Percentiles rank a stretch among this genome's conserved stretches.
Conservation (phyloP, 768 basidiomycete genomes). For the Macrolepiota albuminosa region DNA sequence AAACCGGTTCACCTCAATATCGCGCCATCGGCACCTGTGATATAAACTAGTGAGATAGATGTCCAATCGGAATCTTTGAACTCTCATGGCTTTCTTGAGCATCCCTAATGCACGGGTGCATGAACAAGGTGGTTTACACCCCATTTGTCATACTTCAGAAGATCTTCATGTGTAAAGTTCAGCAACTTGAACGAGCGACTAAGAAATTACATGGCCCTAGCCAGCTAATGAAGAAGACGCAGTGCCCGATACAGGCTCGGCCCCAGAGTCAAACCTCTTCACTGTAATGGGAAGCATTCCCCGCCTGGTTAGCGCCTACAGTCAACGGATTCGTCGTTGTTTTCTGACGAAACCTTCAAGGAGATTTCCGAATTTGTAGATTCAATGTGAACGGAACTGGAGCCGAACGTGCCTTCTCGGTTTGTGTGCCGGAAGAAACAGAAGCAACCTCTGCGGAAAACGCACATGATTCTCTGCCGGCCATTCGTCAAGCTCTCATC, state of each 20-base stretch:
- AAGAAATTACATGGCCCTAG: background rate
- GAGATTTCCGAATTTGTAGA: background rate
- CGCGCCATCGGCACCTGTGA: background rate
- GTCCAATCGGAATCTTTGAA: background rate
- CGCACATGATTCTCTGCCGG: background rate
- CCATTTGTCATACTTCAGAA: background rate
- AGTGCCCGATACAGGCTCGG: background rate
- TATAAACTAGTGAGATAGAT: background rate
- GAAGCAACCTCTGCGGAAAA: background rate
- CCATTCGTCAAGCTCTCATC: background rate
- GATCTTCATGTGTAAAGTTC: background rate
- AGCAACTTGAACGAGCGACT: background rate
- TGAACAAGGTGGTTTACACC: background rate
- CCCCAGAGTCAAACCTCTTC: background rate
- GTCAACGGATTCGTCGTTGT: background rate
- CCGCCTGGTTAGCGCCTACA: no score
- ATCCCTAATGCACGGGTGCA: background rate
- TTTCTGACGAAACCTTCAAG: background rate
- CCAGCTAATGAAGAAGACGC: background rate
- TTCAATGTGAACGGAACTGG: background rate
- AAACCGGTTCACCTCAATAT: background rate
- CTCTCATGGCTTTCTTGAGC: background rate
- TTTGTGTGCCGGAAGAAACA: background rate
- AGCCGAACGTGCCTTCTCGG: background rate
- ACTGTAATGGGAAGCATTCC: background rate